These are phyloP conservation scores for Fraxinus xanthoxyloides DNA, from an alignment of 305 asterid genomes.

Conservation along the genomic window DNA sequence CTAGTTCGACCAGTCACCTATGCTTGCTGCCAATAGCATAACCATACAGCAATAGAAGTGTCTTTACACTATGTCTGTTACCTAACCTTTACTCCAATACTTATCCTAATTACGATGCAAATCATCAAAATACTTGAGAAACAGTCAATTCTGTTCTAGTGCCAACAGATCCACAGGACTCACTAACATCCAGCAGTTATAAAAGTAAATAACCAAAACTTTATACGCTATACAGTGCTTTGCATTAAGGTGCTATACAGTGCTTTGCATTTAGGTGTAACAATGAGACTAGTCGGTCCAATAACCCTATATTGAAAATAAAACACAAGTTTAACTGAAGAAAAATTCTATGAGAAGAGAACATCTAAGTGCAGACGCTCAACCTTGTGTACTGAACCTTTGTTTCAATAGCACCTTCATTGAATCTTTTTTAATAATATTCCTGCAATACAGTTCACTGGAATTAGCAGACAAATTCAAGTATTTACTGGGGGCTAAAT, in stretches of 20 bases:
- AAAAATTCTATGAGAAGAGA: constrained; percentile 16
- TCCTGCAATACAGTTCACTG: constrained; percentile 52
- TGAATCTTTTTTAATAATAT: constrained; percentile 54
- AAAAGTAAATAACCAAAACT: not conserved
- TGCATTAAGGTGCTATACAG: constrained; percentile 1
- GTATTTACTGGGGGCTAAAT: constrained; percentile 9
- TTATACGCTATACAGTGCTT: not conserved
- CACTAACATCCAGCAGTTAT: not conserved
- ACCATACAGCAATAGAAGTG: not conserved
- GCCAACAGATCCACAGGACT: not conserved
- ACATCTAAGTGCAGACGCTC: constrained; percentile 22
- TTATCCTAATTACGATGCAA: not conserved
- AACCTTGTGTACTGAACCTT: constrained; percentile 28
- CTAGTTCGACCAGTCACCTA: not conserved
- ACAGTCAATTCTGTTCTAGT: not conserved
- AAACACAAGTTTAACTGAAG: not conserved
- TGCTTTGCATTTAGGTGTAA: constrained; percentile 6
- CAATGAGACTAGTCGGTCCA: not conserved
- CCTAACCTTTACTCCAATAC: not conserved
- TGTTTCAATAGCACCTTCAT: constrained; percentile 64
- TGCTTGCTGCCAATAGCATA: not conserved
- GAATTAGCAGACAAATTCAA: constrained; percentile 11
- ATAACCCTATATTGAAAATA: not conserved
- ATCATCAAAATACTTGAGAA: not conserved
- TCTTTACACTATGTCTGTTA: not conserved